Evolutionary conservation across 345 rosid genomes (phyloP).

Genomic region (Eucalyptus grandis): DNA sequence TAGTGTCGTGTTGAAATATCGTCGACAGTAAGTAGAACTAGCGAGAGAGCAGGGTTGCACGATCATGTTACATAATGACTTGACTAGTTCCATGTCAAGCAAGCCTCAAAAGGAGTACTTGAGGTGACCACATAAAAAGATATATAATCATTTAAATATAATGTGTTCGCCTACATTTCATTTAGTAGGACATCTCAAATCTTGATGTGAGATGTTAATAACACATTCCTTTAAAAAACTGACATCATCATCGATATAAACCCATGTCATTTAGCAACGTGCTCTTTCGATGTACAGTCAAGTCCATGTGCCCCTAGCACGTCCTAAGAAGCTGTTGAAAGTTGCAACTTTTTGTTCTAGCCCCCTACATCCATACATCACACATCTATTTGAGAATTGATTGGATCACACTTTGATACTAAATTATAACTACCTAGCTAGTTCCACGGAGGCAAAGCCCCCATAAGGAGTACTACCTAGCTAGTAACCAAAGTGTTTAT

Average conservation of each 20-base stretch:
- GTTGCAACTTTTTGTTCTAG: neutral
- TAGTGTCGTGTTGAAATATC: neutral
- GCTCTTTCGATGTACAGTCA: neutral
- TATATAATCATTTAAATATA: neutral
- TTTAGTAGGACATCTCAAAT: neutral
- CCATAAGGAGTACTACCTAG: neutral
- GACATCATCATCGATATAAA: neutral
- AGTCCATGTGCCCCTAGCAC: neutral
- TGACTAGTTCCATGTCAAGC: neutral
- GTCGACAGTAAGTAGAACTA: fast-evolving
- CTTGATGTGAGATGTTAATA: fast-evolving
- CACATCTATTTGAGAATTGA: neutral
- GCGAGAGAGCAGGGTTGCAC: neutral
- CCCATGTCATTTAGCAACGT: neutral
- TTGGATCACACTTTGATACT: neutral
- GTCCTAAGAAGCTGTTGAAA: neutral
- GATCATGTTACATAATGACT: neutral
- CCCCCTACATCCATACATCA: neutral
- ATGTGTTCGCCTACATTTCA: neutral
- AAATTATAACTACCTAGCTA: neutral
- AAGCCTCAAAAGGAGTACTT: neutral
- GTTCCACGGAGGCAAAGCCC: neutral
- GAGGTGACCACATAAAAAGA: neutral
- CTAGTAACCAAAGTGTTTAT: neutral
- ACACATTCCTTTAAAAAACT: fast-evolving